Percentiles rank a stretch among this genome's conserved stretches.
Conservation (phyloP, 2,329 filamentous ascomycete species). For the Paecilomyces dactylethromorphus region DNA sequence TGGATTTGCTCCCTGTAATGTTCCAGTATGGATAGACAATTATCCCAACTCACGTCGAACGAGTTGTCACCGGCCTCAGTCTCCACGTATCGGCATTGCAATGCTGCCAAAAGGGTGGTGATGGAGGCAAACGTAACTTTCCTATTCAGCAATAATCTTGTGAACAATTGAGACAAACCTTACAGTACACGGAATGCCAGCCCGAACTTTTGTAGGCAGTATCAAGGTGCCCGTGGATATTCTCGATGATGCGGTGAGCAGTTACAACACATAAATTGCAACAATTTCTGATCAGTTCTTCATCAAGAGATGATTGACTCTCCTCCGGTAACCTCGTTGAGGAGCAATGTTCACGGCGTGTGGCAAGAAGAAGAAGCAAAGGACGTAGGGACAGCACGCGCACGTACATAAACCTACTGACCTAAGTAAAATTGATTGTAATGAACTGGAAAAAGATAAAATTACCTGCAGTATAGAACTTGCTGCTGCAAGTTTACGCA, state of each 20-base stretch:
- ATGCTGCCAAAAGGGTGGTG: background rate
- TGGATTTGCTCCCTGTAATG: background rate
- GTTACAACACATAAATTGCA: background rate
- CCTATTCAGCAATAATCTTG: background rate
- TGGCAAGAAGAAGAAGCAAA: background rate
- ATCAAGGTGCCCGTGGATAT: background rate
- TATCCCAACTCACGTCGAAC: background rate
- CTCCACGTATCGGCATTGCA: background rate
- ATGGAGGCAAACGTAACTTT: background rate
- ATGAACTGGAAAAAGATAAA: background rate
- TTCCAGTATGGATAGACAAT: background rate
- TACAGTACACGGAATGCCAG: background rate
- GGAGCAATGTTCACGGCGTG: background rate
- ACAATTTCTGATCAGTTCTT: background rate
- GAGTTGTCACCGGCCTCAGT: background rate
- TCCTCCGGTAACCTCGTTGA: background rate
- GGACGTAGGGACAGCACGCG: background rate
- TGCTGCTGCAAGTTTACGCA: background rate
- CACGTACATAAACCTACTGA: background rate
- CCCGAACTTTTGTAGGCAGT: background rate
- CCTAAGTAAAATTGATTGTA: background rate
- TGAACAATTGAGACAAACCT: background rate
- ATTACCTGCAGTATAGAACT: background rate
- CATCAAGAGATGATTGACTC: background rate
- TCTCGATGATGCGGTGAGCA: background rate